phyloP scores from a whole-genome alignment of 192 early-diverging fungal species.

The Podila epigama region DNA sequence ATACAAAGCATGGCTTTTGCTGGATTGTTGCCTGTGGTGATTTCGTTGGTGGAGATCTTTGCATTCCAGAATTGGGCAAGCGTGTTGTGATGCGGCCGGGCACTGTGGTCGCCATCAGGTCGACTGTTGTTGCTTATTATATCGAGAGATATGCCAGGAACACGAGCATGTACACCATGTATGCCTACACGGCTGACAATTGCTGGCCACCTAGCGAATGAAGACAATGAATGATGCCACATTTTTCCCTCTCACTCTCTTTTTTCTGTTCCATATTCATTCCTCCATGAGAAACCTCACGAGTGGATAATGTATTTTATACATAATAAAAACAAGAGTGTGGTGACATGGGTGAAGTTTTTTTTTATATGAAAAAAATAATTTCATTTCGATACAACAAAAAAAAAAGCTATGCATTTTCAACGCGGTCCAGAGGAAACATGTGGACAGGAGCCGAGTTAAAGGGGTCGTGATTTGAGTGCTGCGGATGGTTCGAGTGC shows the following conservation, averaged over 20 bases:
- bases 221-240: background rate
- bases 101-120: constrained; percentile 43
- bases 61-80: constrained; percentile 45
- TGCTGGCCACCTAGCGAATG: constrained; percentile 47
- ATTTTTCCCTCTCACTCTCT: background rate
- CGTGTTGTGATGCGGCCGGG: constrained; percentile 47
- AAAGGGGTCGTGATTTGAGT: background rate
- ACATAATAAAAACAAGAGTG: background rate
- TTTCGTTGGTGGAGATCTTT: constrained; percentile 43
- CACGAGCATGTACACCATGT: constrained; percentile 38
- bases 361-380: no score
- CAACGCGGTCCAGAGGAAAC: background rate
- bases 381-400: background rate
- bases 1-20: constrained; percentile 45
- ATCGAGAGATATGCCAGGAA: constrained; percentile 42
- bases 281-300: no score
- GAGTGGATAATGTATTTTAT: no score
- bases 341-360: background rate
- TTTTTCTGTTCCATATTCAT: no score
- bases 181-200: constrained; percentile 44
- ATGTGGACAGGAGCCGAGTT: background rate
- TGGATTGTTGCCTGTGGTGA: constrained; percentile 49
- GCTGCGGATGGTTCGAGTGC: no score
- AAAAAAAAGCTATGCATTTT: background rate
- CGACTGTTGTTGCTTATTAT: constrained; percentile 45